Percentiles rank a stretch among this genome's conserved stretches.
Evolutionary conservation across 1,284 basidiomycete genomes (phyloP).

Genomic region (Naganishia cerealis): DNA sequence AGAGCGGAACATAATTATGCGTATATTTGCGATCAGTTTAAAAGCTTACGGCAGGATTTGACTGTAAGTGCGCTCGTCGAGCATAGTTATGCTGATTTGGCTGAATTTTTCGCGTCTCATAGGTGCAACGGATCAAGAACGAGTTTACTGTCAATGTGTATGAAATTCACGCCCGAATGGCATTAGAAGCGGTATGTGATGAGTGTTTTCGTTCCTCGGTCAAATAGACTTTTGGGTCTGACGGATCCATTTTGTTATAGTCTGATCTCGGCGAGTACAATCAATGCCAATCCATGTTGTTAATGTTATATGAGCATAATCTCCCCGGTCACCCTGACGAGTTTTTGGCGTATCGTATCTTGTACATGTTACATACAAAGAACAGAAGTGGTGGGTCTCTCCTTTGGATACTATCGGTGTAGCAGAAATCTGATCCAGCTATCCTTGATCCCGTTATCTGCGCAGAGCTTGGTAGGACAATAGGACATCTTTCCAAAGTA

Average conservation of each 20-base stretch:
- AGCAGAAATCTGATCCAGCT: conserved; percentile 6
- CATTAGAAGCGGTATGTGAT: conserved; percentile 78
- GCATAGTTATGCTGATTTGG: background rate
- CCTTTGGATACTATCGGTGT: background rate
- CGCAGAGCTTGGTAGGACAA: conserved; percentile 86
- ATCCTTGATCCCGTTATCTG: conserved; percentile 19
- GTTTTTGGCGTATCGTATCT: conserved; percentile 95
- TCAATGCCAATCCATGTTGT: conserved; percentile 90
- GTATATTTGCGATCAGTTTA: conserved; percentile 98
- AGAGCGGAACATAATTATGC: conserved; percentile 77
- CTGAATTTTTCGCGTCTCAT: conserved; percentile 10
- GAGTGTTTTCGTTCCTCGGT: background rate
- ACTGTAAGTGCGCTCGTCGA: conserved; percentile 65
- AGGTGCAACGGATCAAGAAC: conserved; percentile 99
- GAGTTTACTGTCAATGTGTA: conserved; percentile 97
- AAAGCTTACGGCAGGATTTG: conserved; percentile 93
- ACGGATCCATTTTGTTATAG: conserved; percentile 55
- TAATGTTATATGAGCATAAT: conserved; percentile 86
- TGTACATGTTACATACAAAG: conserved; percentile 90
- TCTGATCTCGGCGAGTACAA: conserved; percentile 98
- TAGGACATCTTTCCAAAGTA: conserved; percentile 89
- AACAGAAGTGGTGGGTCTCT: conserved; percentile 78
- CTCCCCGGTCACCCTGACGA: conserved; percentile 88
- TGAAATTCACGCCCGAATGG: conserved; percentile 97
- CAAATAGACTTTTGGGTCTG: background rate